Evolutionary conservation across 331 rosid species (phyloP).

Genomic region (Rhamnella rubrinervis): DNA sequence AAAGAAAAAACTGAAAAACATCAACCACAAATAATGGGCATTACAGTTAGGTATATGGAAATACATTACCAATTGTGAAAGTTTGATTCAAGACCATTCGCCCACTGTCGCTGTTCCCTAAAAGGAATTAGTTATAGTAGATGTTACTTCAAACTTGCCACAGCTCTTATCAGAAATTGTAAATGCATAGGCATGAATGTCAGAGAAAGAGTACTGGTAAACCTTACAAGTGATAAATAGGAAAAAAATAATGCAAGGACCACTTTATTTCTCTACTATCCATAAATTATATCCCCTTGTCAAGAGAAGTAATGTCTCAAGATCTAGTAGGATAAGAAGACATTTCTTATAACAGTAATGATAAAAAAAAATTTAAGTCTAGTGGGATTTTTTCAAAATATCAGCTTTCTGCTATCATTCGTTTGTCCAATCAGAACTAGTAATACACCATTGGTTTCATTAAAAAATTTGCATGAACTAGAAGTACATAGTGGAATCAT

Average conservation of each 20-base stretch:
- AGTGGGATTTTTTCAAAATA: neutral
- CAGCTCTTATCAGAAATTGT: conserved; percentile 18
- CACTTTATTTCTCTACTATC: no score
- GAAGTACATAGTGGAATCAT: neutral
- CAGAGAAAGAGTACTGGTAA: neutral
- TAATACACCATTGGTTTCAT: no score
- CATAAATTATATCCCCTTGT: no score
- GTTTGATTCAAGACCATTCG: conserved; percentile 87
- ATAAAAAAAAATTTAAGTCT: neutral
- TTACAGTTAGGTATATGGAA: conserved; percentile 12
- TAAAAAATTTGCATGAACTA: no score
- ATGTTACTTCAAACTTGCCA: conserved; percentile 21
- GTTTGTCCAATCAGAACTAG: neutral
- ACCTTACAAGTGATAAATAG: neutral
- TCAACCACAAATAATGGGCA: conserved; percentile 15
- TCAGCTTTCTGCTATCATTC: neutral
- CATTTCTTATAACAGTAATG: neutral
- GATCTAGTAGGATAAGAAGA: neutral
- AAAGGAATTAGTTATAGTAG: conserved; percentile 22
- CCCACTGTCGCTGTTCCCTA: conserved; percentile 88
- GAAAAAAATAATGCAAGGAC: no score
- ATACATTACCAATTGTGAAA: conserved; percentile 78
- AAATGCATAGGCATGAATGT: neutral
- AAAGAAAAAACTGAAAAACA: neutral
- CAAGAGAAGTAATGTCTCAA: neutral